A percentile compares a stretch with the other conserved stretches of the same genome.
Evolutionary conservation across 1,284 basidiomycete species (phyloP).

Genomic region (Ganoderma boninense): DNA sequence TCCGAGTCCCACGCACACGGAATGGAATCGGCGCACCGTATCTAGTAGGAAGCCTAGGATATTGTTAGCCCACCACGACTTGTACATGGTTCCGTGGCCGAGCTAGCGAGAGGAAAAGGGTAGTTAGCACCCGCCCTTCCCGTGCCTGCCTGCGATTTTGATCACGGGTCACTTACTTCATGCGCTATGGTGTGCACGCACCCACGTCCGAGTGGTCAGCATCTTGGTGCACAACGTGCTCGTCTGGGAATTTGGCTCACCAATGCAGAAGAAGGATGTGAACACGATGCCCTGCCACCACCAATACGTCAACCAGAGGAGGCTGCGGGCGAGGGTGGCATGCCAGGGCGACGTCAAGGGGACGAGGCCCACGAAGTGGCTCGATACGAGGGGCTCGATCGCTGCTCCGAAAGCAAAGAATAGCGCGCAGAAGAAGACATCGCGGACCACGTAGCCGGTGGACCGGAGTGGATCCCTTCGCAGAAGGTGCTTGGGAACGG

Average conservation of each 20-base stretch:
- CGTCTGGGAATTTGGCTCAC: slow-evolving; percentile 39
- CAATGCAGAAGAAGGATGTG: slow-evolving; percentile 58
- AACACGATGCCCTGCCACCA: slow-evolving; percentile 58
- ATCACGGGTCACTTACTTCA: slow-evolving; percentile 37
- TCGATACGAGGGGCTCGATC: slow-evolving; percentile 44
- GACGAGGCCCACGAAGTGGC: slow-evolving; percentile 34
- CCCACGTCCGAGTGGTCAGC: slow-evolving; percentile 6
- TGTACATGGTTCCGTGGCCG: slow-evolving; percentile 50
- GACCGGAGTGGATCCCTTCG: slow-evolving; percentile 50
- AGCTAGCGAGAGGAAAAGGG: slow-evolving; percentile 38
- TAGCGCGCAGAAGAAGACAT: slow-evolving; percentile 48
- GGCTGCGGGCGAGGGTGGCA: slow-evolving; percentile 34
- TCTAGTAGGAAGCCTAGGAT: slow-evolving; percentile 50
- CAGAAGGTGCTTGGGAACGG: slow-evolving; percentile 59
- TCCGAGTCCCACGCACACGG: not conserved
- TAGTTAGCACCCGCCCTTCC: slow-evolving; percentile 25
- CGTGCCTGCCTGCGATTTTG: slow-evolving; percentile 29
- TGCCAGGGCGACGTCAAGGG: slow-evolving; percentile 33
- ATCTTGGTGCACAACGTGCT: slow-evolving; percentile 8
- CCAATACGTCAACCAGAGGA: slow-evolving; percentile 55
- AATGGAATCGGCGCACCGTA: slow-evolving; percentile 45
- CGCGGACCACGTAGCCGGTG: slow-evolving; percentile 50
- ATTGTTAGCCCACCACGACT: slow-evolving; percentile 46
- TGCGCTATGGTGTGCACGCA: slow-evolving; percentile 35
- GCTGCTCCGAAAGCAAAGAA: slow-evolving; percentile 50